A percentile compares a stretch with the other conserved stretches of the same genome.
Conservation (phyloP, 192 early-diverging fungal species). For the Coemansia reversa region DNA sequence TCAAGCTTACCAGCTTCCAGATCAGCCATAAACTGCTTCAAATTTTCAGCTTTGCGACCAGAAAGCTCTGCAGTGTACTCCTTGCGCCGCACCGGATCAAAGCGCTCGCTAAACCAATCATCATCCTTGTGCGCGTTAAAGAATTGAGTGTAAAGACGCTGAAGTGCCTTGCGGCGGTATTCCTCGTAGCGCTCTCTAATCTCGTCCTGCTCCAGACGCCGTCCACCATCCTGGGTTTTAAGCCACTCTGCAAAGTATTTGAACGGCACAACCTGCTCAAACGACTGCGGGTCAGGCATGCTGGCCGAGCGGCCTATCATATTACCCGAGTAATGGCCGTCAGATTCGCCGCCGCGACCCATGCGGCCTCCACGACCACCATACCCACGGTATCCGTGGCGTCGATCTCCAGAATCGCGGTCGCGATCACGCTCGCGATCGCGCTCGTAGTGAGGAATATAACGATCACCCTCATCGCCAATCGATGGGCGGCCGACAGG, state of each 20-base stretch:
- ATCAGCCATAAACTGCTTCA: slow-evolving; percentile 63
- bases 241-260: slow-evolving; percentile 74
- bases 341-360: slow-evolving; percentile 41
- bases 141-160: slow-evolving; percentile 68
- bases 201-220: slow-evolving; percentile 75
- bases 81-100: slow-evolving; percentile 74
- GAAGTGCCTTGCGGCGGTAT: slow-evolving; percentile 80
- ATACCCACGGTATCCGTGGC: slow-evolving; percentile 34
- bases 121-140: slow-evolving; percentile 74
- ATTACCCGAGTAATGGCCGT: slow-evolving; percentile 41
- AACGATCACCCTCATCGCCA: slow-evolving; percentile 67
- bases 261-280: slow-evolving; percentile 75
- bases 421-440: slow-evolving; percentile 53
- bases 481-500: slow-evolving; percentile 36
- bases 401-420: slow-evolving; percentile 39
- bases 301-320: slow-evolving; percentile 26
- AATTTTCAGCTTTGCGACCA: slow-evolving; percentile 56
- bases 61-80: slow-evolving; percentile 56
- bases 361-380: slow-evolving; percentile 46
- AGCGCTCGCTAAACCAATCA: slow-evolving; percentile 94
- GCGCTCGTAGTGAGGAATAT: slow-evolving; percentile 84
- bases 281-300: slow-evolving; percentile 69
- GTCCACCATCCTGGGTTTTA: slow-evolving; percentile 56
- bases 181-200: slow-evolving; percentile 71
- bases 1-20: slow-evolving; percentile 74